Conservation (phyloP, 2,329 filamentous ascomycete genomes). For the Ambrosiella beaveri region DNA sequence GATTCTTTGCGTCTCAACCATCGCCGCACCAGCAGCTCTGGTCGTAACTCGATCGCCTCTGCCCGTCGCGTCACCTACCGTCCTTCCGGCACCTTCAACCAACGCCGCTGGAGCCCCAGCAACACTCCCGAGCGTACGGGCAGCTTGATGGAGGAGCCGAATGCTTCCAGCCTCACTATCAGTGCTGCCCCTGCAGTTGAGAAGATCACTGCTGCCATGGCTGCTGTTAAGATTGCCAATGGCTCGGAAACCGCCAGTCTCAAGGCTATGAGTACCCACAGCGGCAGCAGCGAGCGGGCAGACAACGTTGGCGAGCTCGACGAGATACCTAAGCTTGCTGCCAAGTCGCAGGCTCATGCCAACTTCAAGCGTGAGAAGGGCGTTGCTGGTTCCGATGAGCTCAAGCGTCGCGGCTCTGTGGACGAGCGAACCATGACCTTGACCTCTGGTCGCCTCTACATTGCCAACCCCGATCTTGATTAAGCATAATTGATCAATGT, state of each 20-base stretch:
- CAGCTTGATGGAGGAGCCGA: slow-evolving; percentile 28
- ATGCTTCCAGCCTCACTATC: slow-evolving; percentile 1
- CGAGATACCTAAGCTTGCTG: slow-evolving; percentile 32
- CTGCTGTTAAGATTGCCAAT: slow-evolving; percentile 14
- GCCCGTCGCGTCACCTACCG: slow-evolving; percentile 34
- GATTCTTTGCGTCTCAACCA: slow-evolving; percentile 35
- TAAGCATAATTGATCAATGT: neutral
- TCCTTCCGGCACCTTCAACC: slow-evolving; percentile 29
- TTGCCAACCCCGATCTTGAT: slow-evolving; percentile 62
- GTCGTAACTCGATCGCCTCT: slow-evolving; percentile 48
- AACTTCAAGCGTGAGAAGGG: slow-evolving; percentile 46
- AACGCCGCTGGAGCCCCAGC: slow-evolving; percentile 32
- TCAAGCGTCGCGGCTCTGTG: slow-evolving; percentile 62
- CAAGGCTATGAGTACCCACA: slow-evolving; percentile 33
- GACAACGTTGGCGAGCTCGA: slow-evolving; percentile 41
- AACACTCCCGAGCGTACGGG: slow-evolving; percentile 38
- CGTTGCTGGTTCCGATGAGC: slow-evolving; percentile 50
- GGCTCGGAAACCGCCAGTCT: slow-evolving; percentile 29
- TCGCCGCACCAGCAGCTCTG: slow-evolving; percentile 57
- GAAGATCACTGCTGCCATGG: slow-evolving; percentile 1
- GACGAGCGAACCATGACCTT: slow-evolving; percentile 69
- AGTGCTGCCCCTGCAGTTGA: slow-evolving; percentile 2
- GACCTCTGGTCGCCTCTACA: slow-evolving; percentile 55
- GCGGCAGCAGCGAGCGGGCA: slow-evolving; percentile 43
- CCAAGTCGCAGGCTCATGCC: slow-evolving; percentile 40